Percentiles rank a stretch among this genome's conserved stretches.
Conservation (phyloP, 306 rosid genomes). For the Macrotyloma uniflorum region DNA sequence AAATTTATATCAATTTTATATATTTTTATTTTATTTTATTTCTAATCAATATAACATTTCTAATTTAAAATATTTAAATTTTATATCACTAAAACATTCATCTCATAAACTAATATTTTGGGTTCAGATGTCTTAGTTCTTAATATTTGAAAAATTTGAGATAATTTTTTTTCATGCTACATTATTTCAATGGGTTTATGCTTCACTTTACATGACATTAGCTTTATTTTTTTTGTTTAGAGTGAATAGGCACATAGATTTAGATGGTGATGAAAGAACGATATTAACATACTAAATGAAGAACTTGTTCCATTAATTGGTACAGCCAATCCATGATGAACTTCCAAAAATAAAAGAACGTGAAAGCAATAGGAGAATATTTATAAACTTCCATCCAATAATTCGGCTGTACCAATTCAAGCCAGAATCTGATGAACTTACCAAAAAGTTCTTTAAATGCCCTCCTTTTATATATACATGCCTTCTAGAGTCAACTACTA, state of each 20-base stretch:
- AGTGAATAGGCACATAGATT: background rate
- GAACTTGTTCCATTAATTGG: background rate
- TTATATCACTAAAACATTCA: no score
- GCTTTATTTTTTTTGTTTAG: background rate
- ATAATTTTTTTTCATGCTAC: no score
- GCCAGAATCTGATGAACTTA: background rate
- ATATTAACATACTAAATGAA: background rate
- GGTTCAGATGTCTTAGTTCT: no score
- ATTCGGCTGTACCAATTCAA: background rate
- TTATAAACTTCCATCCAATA: background rate
- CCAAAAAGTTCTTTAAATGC: background rate
- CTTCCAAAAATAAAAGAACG: no score
- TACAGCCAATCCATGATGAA: background rate
- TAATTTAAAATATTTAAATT: no score
- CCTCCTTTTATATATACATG: no score
- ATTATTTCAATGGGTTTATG: background rate
- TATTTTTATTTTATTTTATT: no score
- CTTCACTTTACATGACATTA: background rate
- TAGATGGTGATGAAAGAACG: background rate
- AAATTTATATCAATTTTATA: no score
- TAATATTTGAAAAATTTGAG: no score
- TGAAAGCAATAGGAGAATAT: background rate
- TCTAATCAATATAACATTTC: no score
- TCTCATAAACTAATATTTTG: no score
- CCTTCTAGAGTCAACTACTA: no score